Base-by-base conservation (phyloP, 441 rosid genomes). In the Biscutella laevigata region DNA sequence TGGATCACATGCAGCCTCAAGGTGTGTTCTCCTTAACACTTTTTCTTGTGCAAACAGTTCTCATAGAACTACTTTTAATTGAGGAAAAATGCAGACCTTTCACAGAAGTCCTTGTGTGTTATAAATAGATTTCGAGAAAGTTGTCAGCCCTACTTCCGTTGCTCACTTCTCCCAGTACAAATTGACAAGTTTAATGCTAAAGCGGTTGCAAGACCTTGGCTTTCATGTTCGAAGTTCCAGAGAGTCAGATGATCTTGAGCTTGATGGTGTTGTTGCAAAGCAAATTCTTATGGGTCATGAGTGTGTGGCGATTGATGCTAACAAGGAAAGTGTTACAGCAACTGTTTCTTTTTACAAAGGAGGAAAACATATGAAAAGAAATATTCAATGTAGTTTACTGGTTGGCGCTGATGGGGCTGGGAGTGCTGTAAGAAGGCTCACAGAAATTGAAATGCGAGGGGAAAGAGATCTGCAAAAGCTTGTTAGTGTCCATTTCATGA, bases 1-100 rank as follows among this genome's bases (percentile, higher is more conserved):
- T 91, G 43, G 98, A 91, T 62, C 98, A 91, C 59, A 85, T 91
- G 94, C 86, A 79, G 70, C 91, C 95, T 65, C 87, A 91, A 83
- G 98, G 98, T 88, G 53, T 59, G 73, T 21, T 16, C 46, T 17
- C 16, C 46, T 21, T 4, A 28, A 4, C 25, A 11, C n/a, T 22
- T 7, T 35, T 5, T 13, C 20, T 17, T 37, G 3, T 46, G 30
- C 2, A 28, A 0, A 19, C 27, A 44, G 4, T 20, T 20, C 14
- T 14, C 32, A 8, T 58, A 32, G 3, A 47, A 46, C 6, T 7
- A 9, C 12, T 19, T 14, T 21, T 2, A 5, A 0, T 16, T 41
- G 24, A 17, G 5, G 5, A 4, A 37, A 19, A 16, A 5, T 38
- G 43, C 29, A 24, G 45, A 36, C 35, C 11, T 50, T 45, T 21